Conservation (phyloP, 2,329 filamentous ascomycete genomes). For the Aureobasidium leucospermi region DNA sequence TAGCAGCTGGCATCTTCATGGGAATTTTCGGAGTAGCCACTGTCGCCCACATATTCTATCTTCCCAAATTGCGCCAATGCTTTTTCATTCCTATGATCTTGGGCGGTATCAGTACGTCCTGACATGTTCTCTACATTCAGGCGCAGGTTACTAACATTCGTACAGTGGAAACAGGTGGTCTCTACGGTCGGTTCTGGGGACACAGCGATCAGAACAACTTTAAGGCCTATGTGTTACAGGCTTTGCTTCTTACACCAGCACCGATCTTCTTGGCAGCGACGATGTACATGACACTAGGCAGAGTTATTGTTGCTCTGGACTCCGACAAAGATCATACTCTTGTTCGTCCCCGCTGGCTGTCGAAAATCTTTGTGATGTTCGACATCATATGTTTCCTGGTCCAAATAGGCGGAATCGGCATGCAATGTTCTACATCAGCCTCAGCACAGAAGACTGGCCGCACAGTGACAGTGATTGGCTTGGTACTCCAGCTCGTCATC, state of each 20-base stretch:
- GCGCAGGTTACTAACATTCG: conserved; percentile 18
- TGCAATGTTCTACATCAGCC: neutral
- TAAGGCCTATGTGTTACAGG: conserved; percentile 35
- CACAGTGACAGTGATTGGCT: neutral
- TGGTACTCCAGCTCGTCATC: neutral
- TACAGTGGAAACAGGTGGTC: conserved; percentile 33
- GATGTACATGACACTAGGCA: conserved; percentile 40
- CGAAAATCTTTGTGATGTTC: conserved; percentile 48
- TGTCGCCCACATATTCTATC: conserved; percentile 25
- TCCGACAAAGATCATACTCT: conserved; percentile 29
- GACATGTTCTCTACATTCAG: neutral
- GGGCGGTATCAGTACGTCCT: conserved; percentile 30
- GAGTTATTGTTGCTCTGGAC: conserved; percentile 27
- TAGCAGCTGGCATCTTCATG: conserved; percentile 31
- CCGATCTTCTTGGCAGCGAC: conserved; percentile 41
- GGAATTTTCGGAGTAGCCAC: conserved; percentile 29
- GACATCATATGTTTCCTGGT: conserved; percentile 48
- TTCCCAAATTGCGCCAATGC: conserved; percentile 27
- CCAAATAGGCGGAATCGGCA: conserved; percentile 36
- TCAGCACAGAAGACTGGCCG: neutral
- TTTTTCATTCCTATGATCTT: conserved; percentile 33
- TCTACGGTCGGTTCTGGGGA: conserved; percentile 32
- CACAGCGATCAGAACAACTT: conserved; percentile 30
- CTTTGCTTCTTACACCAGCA: conserved; percentile 36
- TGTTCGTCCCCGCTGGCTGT: conserved; percentile 41